These are phyloP conservation scores for Penicillium sp. DNA, from an alignment of 2,329 filamentous ascomycete genomes.

Conservation along the genomic window DNA sequence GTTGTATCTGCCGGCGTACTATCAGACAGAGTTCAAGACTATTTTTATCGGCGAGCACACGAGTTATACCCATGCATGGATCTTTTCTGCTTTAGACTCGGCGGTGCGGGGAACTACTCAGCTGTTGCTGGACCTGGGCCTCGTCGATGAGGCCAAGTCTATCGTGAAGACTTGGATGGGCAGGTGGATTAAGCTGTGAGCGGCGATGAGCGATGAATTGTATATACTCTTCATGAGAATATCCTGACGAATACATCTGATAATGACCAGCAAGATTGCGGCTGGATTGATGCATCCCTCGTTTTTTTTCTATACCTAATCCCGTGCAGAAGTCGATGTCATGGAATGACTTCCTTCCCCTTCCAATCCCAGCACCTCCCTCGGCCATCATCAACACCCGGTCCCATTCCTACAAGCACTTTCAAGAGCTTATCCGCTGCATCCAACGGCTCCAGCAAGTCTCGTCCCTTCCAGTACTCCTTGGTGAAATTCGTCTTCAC, in stretches of 20 bases:
- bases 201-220: background rate
- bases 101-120: constrained; percentile 67
- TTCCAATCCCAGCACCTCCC: constrained; percentile 72
- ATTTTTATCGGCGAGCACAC: constrained; percentile 72
- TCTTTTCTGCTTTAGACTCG: constrained; percentile 63
- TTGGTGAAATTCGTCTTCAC: constrained; percentile 73
- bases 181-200: constrained; percentile 57
- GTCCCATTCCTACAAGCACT: constrained; percentile 54
- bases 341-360: constrained; percentile 64
- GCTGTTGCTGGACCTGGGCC: constrained; percentile 61
- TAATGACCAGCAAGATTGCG: background rate
- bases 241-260: background rate
- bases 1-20: constrained; percentile 71
- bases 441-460: constrained; percentile 68
- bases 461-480: constrained; percentile 71
- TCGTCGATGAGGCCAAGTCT: constrained; percentile 70
- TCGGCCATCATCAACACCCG: constrained; percentile 49
- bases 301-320: too few species aligned
- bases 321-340: background rate
- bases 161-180: constrained; percentile 69
- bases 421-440: constrained; percentile 66
- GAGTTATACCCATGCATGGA: constrained; percentile 66
- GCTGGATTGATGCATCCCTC: too few species aligned
- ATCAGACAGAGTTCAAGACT: constrained; percentile 68
- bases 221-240: background rate